phyloP scores from a whole-genome alignment of 1,139 yeast species.

The Taphrina flavorubra region DNA sequence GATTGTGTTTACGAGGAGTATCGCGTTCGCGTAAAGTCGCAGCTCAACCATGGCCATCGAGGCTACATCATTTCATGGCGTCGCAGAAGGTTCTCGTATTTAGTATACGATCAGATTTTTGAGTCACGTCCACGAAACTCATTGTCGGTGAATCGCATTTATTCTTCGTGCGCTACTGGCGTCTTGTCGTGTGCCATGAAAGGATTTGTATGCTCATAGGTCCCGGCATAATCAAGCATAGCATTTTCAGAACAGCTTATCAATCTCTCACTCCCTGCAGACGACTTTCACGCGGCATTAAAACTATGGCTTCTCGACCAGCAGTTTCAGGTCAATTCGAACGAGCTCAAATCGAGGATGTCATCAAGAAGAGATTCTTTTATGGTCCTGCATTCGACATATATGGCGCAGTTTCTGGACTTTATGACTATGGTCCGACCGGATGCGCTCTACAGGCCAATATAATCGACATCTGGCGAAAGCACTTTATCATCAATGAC shows the following conservation, averaged over 20 bases:
- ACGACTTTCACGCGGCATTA: neutral
- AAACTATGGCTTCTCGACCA: slow-evolving; percentile 34
- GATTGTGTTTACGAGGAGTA: too few species aligned
- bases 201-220: neutral
- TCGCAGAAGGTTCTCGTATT: neutral
- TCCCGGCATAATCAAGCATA: neutral
- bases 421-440: slow-evolving; percentile 99
- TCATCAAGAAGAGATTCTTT: slow-evolving; percentile 92
- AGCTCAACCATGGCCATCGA: too few species aligned
- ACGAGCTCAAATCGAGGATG: slow-evolving; percentile 87
- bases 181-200: too few species aligned
- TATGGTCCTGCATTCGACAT: slow-evolving; percentile 97
- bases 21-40: too few species aligned
- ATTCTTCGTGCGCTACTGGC: neutral
- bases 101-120: neutral
- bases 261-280: neutral
- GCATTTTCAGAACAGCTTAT: neutral
- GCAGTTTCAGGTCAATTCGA: slow-evolving; percentile 55
- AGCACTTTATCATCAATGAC: slow-evolving; percentile 95
- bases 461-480: slow-evolving; percentile 93
- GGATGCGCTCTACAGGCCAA: slow-evolving; percentile 98
- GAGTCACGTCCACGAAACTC: neutral
- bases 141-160: neutral
- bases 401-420: slow-evolving; percentile 98
- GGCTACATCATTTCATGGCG: slow-evolving; percentile 15